phyloP scores from a whole-genome alignment of 805 yeast genomes.

The Wickerhamiella slavikovae region DNA sequence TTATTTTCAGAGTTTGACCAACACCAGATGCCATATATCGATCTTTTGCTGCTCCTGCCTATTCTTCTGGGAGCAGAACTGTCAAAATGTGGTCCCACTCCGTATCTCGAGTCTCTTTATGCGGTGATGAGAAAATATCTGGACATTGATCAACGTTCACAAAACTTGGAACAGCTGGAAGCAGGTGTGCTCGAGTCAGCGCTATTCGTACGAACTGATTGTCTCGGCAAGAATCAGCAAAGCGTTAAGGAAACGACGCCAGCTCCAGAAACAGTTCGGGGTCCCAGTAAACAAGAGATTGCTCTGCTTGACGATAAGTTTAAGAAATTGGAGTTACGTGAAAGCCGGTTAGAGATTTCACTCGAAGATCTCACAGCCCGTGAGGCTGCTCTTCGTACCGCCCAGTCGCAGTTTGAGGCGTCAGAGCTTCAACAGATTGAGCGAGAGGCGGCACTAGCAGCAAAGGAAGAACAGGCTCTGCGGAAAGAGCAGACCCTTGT shows the following conservation, averaged over 20 bases:
- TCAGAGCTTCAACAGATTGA: no score
- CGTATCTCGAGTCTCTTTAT: conserved; percentile 73
- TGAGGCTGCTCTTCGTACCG: no score
- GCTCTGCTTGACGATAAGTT: background rate
- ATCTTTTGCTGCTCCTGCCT: conserved; percentile 64
- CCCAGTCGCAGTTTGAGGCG: no score
- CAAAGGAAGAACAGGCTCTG: background rate
- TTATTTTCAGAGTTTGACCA: conserved; percentile 47
- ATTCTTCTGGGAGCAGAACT: conserved; percentile 78
- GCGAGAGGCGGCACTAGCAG: background rate
- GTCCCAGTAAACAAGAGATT: background rate
- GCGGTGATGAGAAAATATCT: conserved; percentile 26
- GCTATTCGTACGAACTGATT: no score
- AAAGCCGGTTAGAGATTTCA: background rate
- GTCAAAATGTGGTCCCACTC: conserved; percentile 47
- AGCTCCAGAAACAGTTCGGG: no score
- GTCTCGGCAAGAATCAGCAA: background rate
- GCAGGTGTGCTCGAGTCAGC: no score
- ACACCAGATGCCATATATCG: conserved; percentile 41
- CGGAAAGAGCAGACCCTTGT: background rate
- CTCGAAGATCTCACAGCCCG: no score
- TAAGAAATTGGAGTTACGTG: background rate
- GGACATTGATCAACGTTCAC: conserved; percentile 9
- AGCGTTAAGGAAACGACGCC: background rate
- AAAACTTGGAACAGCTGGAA: no score